Evolutionary conservation across 2,329 filamentous ascomycete genomes (phyloP), one percentile per base, ranked within the genome.

Genomic region (Pleomassaria siparia): DNA sequence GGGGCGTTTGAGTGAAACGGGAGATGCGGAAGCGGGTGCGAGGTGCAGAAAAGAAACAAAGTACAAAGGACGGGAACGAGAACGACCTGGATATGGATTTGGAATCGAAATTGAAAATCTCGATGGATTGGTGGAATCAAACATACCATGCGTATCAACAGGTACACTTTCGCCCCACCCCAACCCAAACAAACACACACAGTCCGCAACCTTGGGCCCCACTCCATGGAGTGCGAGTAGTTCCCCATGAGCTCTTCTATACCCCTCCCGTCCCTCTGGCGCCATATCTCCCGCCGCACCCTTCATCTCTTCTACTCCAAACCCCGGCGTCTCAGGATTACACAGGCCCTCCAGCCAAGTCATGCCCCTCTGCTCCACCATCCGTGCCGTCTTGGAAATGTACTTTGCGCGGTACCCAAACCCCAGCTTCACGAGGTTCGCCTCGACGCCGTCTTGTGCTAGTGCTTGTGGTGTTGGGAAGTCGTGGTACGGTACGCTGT

Each of bases 341-440:
- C 88, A 80, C 32, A 99, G 74, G 24, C 79, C 77, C 51, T 89
- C 79, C 11, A 99, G 74, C 92, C 94, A 99, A 2, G 80, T 82
- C 3, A 78, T 62, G 1, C 71, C 71, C 7, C 89, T 85, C 50
- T 82, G 84, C 33, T 87, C 80, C 9, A 99, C 79, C 46, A 90
- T 86, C 2, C 80, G 75, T 0, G 95, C 94, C 4, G 94, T 97
- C 59, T 88, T 83, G 20, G 89, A 85, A 50, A 99, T 88, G 67
- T 97, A 99, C 65, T 88, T 94, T 16, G 95, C 94, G 22, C 94
- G 80, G 62, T 99, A 99, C 1, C 94, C 94, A 67, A 99, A 99
- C 0, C 94, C 94, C 9, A 99, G 78, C 49, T 86, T 81, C 56
- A 91, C 82, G 3, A 99, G 78, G 53, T 88, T 86, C 22, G 81